A percentile compares a stretch with the other conserved stretches of the same genome.
phyloP scores from a whole-genome alignment of 352 stramenopile genomes.

The Phytophthora aleatoria region DNA sequence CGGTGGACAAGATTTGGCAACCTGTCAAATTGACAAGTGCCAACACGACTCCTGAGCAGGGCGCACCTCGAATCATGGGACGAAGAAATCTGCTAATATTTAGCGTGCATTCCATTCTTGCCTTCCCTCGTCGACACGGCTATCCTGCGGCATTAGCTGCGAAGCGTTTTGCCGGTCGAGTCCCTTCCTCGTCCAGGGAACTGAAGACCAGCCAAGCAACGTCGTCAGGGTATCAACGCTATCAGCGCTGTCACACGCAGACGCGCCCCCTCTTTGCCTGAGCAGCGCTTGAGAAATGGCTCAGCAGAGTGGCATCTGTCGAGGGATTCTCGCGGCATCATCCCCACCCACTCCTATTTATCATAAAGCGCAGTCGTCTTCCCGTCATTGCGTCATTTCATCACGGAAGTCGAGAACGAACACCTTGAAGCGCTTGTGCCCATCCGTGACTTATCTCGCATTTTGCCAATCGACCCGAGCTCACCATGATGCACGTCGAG shows the following conservation, averaged over 20 bases:
- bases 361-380: conserved; percentile 10
- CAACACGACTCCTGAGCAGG: conserved; percentile 11
- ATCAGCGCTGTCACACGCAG: conserved; percentile 24
- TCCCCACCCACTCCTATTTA: conserved; percentile 18
- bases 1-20: conserved; percentile 16
- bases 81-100: no score
- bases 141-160: no score
- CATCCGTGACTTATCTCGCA: conserved; percentile 11
- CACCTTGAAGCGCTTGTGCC: conserved; percentile 8
- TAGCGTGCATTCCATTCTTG: conserved; percentile 1
- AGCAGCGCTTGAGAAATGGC: conserved; percentile 27
- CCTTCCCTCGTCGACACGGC: not conserved
- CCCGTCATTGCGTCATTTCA: conserved; percentile 30
- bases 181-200: conserved; percentile 10
- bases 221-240: conserved; percentile 7
- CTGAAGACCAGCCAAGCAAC: conserved; percentile 21
- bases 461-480: conserved; percentile 24
- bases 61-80: not conserved
- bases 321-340: conserved; percentile 20
- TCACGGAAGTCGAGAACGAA: conserved; percentile 1
- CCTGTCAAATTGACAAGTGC: no score
- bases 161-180: conserved; percentile 20
- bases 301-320: conserved; percentile 24
- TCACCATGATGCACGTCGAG: conserved; percentile 27
- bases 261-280: conserved; percentile 4